These are phyloP conservation scores for Pholiota molesta DNA, from an alignment of 768 basidiomycete species.

Conservation along the genomic window DNA sequence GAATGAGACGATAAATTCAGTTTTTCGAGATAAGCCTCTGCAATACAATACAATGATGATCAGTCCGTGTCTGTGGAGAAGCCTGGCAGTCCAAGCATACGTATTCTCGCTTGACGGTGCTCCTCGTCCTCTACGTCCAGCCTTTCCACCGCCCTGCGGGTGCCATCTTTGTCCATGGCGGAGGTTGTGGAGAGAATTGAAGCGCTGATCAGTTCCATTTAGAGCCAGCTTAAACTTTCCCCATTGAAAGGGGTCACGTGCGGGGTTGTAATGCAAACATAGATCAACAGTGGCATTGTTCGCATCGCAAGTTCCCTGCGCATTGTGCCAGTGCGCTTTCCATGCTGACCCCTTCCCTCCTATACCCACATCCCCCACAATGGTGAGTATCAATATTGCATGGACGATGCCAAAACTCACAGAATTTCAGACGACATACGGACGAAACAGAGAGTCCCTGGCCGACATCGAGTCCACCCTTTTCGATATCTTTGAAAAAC, in stretches of 20 bases:
- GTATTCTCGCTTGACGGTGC: slow-evolving; percentile 41
- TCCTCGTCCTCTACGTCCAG: slow-evolving; percentile 55
- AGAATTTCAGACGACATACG: slow-evolving; percentile 35
- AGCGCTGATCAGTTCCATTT: too few species aligned
- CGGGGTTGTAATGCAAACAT: slow-evolving; percentile 19
- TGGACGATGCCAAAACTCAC: background rate
- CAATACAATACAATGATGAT: slow-evolving; percentile 9
- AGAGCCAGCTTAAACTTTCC: slow-evolving; percentile 6
- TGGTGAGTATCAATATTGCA: slow-evolving; percentile 21
- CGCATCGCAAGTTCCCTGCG: slow-evolving; percentile 2
- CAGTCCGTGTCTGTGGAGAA: slow-evolving; percentile 4
- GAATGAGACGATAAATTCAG: slow-evolving; percentile 33
- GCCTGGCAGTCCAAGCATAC: slow-evolving; percentile 31
- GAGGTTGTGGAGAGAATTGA: background rate
- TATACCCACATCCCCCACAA: slow-evolving; percentile 20
- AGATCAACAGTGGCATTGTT: slow-evolving; percentile 15
- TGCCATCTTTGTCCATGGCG: slow-evolving; percentile 22
- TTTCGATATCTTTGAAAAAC: slow-evolving; percentile 64
- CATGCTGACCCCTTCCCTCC: slow-evolving; percentile 26
- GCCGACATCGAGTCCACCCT: slow-evolving; percentile 73
- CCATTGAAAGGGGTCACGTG: slow-evolving; percentile 22
- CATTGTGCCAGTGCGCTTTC: slow-evolving; percentile 20
- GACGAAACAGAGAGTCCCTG: slow-evolving; percentile 71
- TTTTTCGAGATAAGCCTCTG: slow-evolving; percentile 46
- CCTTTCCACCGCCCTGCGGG: slow-evolving; percentile 22